These are phyloP conservation scores for Deinandra increscens DNA, from an alignment of 129 eudicot species.

Conservation along the genomic window DNA sequence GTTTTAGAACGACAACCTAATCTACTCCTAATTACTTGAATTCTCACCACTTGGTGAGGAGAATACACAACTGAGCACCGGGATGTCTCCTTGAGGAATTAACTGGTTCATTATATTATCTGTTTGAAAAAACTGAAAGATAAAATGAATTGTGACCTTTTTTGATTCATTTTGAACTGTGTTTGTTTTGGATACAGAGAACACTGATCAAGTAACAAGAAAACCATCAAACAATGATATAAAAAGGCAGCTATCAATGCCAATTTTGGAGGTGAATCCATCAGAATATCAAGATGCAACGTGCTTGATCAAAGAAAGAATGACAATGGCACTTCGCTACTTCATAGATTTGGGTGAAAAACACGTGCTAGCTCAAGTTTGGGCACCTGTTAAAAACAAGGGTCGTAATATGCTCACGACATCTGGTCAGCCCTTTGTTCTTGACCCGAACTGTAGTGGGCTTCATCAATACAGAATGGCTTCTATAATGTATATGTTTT, in stretches of 20 bases:
- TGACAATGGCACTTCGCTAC: conserved; percentile 93
- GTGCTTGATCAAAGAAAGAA: conserved; percentile 78
- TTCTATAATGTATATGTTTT: conserved; percentile 69
- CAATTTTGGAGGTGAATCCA: conserved; percentile 47
- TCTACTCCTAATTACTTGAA: no score
- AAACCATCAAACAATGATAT: conserved; percentile 37
- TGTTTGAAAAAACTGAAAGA: neutral
- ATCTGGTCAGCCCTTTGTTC: conserved; percentile 92
- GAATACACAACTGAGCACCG: no score
- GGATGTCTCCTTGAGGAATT: neutral
- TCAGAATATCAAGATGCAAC: conserved; percentile 50
- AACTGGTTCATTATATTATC: neutral
- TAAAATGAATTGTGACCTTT: neutral
- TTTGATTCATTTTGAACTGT: neutral
- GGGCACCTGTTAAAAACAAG: conserved; percentile 84
- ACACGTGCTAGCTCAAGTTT: conserved; percentile 80
- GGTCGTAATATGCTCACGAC: conserved; percentile 78
- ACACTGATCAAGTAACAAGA: conserved; percentile 43
- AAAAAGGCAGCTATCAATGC: conserved; percentile 45
- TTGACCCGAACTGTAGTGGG: conserved; percentile 76
- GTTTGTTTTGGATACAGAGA: conserved; percentile 32
- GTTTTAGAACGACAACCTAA: neutral
- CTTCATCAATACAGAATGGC: conserved; percentile 89
- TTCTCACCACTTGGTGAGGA: no score
- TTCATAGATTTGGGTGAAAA: conserved; percentile 80